Conservation (phyloP, 805 yeast genomes). For the Candida corydali region DNA sequence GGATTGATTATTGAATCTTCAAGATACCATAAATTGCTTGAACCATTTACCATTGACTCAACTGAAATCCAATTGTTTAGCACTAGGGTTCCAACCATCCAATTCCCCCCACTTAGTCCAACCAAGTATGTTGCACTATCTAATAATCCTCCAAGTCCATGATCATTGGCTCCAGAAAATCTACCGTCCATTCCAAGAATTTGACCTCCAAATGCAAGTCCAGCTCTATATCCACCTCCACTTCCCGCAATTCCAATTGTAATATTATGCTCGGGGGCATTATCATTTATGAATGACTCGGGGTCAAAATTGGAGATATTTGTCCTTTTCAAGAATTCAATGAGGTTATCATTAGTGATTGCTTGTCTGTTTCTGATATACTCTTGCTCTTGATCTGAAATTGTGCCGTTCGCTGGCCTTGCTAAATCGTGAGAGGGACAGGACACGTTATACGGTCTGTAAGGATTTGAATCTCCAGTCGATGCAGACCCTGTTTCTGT, state of each 20-base stretch:
- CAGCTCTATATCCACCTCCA: slow-evolving; percentile 85
- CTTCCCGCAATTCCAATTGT: slow-evolving; percentile 31
- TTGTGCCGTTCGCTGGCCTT: slow-evolving; percentile 21
- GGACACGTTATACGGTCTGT: slow-evolving; percentile 24
- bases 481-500: not conserved
- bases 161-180: slow-evolving; percentile 48
- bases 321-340: slow-evolving; percentile 25
- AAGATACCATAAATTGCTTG: slow-evolving; percentile 24
- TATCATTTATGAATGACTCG: slow-evolving; percentile 19
- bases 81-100: slow-evolving; percentile 69
- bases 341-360: slow-evolving; percentile 25
- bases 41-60: slow-evolving; percentile 36
- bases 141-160: slow-evolving; percentile 74
- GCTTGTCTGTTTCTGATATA: slow-evolving; percentile 24
- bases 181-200: slow-evolving; percentile 76
- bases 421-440: slow-evolving; percentile 27
- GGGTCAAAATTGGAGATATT: slow-evolving; percentile 31
- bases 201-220: slow-evolving; percentile 83
- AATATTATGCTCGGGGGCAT: slow-evolving; percentile 21
- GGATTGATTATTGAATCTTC: slow-evolving; percentile 17
- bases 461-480: slow-evolving; percentile 16
- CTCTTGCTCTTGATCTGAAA: slow-evolving; percentile 21
- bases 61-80: slow-evolving; percentile 72
- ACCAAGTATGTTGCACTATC: slow-evolving; percentile 69
- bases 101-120: slow-evolving; percentile 62